Base-by-base conservation (phyloP, 2,329 filamentous ascomycete genomes). In the Fusarium sambucinum region DNA sequence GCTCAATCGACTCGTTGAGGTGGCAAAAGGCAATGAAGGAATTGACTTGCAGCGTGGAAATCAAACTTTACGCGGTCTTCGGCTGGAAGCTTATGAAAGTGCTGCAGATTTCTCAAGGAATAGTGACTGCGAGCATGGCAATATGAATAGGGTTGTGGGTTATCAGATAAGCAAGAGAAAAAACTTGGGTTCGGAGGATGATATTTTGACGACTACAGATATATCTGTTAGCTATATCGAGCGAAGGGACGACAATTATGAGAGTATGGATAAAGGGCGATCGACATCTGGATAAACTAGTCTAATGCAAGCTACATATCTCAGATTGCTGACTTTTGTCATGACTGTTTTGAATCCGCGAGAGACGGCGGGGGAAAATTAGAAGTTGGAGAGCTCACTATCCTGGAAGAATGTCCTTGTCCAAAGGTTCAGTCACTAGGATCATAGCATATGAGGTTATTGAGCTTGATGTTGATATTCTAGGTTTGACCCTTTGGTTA, bases 1-100 rank as follows among this genome's bases (percentile, higher is more conserved):
- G 8, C 70, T 80, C 33, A 80, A 79, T 55, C 73, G 72, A 2
- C 52, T 66, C 5, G 70, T 40, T 10, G 46, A 54, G 3, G 60
- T 65, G 6, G 61, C 53, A 3, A 44, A 64, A 16, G 61, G 61
- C 6, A 42, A 41, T 4, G 61, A 42, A 2, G 6, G n/a, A 1
- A 16, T 25, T 1, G 45, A 32, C 8, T 29, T 25, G 3, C 25
- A 25, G 6, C 21, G 19, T 9, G 45, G 40, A 5, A 41, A 42
- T 25, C 45, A 41, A 16, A 47, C 12, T 10, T 29, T 40, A 4
- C 29, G 30, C n/a, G 38, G 38, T 3, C 11, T 64, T 13, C 40
- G n/a, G 9, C 11, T 64, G 13, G 44, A 50, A 16, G 45, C 11
- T 5, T 64, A 64, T 3, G 53, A 47, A 1, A 37, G 45, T 5